Evolutionary conservation across 2,329 filamentous ascomycete genomes (phyloP), one percentile per base, ranked within the genome.

Genomic region (Cladosporium colombiae): DNA sequence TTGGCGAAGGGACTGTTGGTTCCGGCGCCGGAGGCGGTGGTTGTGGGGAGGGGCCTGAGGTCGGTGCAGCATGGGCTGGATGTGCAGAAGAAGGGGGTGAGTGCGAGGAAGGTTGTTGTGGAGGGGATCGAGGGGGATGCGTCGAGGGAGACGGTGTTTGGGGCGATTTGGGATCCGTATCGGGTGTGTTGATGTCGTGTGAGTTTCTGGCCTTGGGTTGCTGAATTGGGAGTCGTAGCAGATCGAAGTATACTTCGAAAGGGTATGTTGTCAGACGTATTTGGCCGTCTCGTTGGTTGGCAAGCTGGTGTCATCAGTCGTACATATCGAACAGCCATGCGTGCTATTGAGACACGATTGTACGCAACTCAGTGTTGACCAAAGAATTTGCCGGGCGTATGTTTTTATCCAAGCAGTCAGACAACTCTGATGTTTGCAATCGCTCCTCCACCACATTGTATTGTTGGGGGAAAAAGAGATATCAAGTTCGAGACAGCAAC

Each of bases 91-190:
- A 74, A 76, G 59, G 80, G 80, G 2, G 78, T 82, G 1, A 80
- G 78, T 14, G 81, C 77, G 1, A 76, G 75, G 69, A 83, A 83
- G 69, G 31, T 82, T 29, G 79, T 82, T 16, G 75, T 81, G 18
- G 52, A 29, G 18, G 52, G 27, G 52, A 55, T 55, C 21, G 52
- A 55, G 33, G 44, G 59, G 33, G 40, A 55, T 55, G 52, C 52
- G 27, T 55, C 52, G 33, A 59, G 21, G 56, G 56, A 40, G 29
- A 58, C 25, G 35, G 29, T 40, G 21, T 16, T 33, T 13, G 29
- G 21, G 14, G 25, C 18, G 21, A 14, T 56, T n/a, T 56, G 52
- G 27, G 27, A 29, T 56, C 27, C 25, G 14, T 33, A 33, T n/a
- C 23, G 16, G 25, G 8, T 21, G 16, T n/a, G 16, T n/a, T 44